These are phyloP conservation scores for Boletus eberwhitei DNA, from an alignment of 768 basidiomycete species.

Conservation along the genomic window DNA sequence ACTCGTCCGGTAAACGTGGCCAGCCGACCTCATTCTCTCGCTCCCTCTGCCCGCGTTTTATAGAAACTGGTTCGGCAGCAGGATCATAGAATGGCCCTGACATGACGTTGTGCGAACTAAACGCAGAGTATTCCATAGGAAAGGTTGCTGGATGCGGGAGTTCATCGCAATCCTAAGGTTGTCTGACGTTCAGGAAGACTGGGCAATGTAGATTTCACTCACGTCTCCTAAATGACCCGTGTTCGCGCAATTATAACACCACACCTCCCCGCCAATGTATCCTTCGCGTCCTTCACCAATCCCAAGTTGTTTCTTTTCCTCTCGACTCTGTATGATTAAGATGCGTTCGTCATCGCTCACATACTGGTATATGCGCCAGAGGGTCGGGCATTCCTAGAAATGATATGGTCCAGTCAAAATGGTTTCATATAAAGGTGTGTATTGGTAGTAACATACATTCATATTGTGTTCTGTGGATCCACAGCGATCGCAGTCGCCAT, in stretches of 20 bases:
- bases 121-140: conserved; percentile 61
- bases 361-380: conserved; percentile 81
- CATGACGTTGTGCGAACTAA: conserved; percentile 57
- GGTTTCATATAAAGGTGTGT: neutral
- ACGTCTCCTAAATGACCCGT: conserved; percentile 80
- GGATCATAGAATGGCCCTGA: conserved; percentile 66
- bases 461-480: conserved; percentile 59
- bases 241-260: conserved; percentile 80
- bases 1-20: conserved; percentile 37
- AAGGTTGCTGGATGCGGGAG: conserved; percentile 37
- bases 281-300: conserved; percentile 76
- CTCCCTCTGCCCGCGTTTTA: conserved; percentile 41
- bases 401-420: neutral
- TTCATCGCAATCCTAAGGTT: conserved; percentile 58
- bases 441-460: conserved; percentile 44
- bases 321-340: conserved; percentile 43
- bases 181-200: neutral
- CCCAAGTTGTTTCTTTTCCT: conserved; percentile 44
- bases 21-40: conserved; percentile 24
- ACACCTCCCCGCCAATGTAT: conserved; percentile 68
- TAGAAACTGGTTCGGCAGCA: conserved; percentile 28
- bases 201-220: conserved; percentile 27
- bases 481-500: conserved; percentile 65
- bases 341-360: conserved; percentile 51
- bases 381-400: conserved; percentile 73